Conservation (phyloP, 768 basidiomycete genomes). For the Amyloporia xantha region DNA sequence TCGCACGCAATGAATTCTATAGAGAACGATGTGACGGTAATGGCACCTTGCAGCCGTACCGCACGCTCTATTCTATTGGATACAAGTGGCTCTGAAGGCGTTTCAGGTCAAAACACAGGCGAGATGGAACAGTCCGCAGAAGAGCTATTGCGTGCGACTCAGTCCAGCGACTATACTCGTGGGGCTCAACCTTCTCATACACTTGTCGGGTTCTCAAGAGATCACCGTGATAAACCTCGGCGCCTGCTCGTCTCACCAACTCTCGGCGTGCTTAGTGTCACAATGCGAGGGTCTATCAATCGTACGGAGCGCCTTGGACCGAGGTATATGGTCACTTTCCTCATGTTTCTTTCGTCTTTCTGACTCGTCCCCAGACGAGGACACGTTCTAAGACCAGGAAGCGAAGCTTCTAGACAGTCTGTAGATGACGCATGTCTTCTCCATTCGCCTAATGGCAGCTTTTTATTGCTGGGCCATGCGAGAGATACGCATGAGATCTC, state of each 20-base stretch:
- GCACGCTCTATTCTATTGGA: too few species aligned
- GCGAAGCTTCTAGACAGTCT: not conserved
- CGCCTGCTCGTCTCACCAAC: slow-evolving; percentile 24
- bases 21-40: too few species aligned
- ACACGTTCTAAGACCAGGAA: slow-evolving; percentile 2
- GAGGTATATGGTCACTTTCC: not conserved
- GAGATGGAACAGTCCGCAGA: not conserved
- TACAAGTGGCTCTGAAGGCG: too few species aligned
- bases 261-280: slow-evolving; percentile 24
- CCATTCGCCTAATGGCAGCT: not conserved
- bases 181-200: not conserved
- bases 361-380: too few species aligned
- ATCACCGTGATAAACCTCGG: slow-evolving; percentile 34
- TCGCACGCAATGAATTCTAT: too few species aligned
- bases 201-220: slow-evolving; percentile 9
- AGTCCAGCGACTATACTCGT: not conserved
- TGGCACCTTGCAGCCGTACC: too few species aligned
- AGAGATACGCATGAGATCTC: not conserved
- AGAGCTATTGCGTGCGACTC: not conserved
- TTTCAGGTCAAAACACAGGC: too few species aligned
- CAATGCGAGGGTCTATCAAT: slow-evolving; percentile 30
- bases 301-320: not conserved
- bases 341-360: too few species aligned
- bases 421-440: slow-evolving; percentile 5
- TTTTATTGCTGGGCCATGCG: not conserved